phyloP scores from a whole-genome alignment of 2,329 filamentous ascomycete genomes.

The Hypocreales sp. region DNA sequence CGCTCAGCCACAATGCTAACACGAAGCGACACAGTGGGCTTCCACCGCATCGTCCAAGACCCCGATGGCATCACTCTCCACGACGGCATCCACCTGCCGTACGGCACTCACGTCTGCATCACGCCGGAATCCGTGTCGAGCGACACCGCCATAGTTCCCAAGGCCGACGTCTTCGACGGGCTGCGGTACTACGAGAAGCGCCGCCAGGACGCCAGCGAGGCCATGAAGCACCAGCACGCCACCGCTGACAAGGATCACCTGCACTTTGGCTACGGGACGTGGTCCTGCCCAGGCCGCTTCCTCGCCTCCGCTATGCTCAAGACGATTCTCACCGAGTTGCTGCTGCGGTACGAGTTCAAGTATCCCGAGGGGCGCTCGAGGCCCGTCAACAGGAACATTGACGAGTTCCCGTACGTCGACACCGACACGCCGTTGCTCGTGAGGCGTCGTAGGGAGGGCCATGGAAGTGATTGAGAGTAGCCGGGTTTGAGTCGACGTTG shows the following conservation, averaged over 20 bases:
- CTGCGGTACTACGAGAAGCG: slow-evolving; percentile 5
- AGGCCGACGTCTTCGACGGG: slow-evolving; percentile 2
- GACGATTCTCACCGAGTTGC: slow-evolving; percentile 2
- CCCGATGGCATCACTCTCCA: slow-evolving; percentile 3
- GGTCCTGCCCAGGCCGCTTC: slow-evolving; percentile 5
- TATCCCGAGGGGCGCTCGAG: slow-evolving; percentile 1
- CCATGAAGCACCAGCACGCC: slow-evolving; percentile 4
- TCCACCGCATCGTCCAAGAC: slow-evolving; percentile 4
- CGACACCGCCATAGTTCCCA: slow-evolving; percentile 1
- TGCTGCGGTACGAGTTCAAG: slow-evolving; percentile 3
- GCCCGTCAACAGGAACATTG: slow-evolving; percentile 2
- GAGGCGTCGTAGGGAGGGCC: slow-evolving; percentile 1
- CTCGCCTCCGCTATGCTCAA: slow-evolving; percentile 5
- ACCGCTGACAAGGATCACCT: slow-evolving; percentile 4
- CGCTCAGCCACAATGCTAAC: too few species aligned
- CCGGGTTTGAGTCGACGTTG: too few species aligned
- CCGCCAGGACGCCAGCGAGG: slow-evolving; percentile 1
- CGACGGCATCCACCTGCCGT: slow-evolving; percentile 3
- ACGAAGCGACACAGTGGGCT: slow-evolving; percentile 2
- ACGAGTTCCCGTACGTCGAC: slow-evolving; percentile 4
- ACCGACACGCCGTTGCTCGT: slow-evolving; percentile 3
- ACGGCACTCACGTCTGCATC: slow-evolving; percentile 3
- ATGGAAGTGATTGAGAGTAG: too few species aligned
- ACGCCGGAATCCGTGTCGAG: slow-evolving; percentile 1
- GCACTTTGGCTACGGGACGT: slow-evolving; percentile 5